phyloP scores from a whole-genome alignment of 768 basidiomycete species.

The Russula virescens region DNA sequence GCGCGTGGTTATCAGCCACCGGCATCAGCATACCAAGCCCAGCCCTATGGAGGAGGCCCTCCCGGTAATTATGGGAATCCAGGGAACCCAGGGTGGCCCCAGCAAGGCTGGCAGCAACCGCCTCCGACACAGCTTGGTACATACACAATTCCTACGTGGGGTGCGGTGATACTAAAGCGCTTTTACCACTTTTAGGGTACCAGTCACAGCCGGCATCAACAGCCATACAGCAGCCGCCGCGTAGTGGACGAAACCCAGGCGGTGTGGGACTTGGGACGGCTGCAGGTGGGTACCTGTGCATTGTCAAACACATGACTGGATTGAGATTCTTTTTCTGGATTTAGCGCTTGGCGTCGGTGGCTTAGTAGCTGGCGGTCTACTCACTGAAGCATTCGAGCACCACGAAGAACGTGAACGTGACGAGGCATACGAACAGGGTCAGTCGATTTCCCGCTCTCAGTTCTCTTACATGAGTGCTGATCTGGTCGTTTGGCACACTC shows the following conservation, averaged over 20 bases:
- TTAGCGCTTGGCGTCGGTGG: constrained; percentile 48
- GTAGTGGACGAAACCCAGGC: not conserved
- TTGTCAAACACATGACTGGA: not conserved
- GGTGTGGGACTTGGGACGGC: too few species aligned
- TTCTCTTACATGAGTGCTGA: constrained; percentile 12
- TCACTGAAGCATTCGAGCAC: constrained; percentile 47
- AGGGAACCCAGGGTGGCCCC: constrained; percentile 19
- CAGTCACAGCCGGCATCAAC: not conserved
- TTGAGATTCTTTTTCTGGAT: not conserved
- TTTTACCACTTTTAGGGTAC: constrained; percentile 8
- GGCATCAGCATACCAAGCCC: not conserved
- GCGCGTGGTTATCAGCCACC: not conserved
- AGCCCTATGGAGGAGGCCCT: constrained; percentile 20
- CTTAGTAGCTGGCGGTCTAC: constrained; percentile 55
- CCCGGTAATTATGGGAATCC: constrained; percentile 16
- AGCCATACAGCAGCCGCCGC: not conserved
- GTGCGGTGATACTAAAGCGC: not conserved
- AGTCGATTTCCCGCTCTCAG: constrained; percentile 6
- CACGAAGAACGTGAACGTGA: constrained; percentile 34
- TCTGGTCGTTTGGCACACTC: not conserved
- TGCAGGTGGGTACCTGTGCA: too few species aligned
- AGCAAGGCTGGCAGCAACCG: constrained; percentile 20
- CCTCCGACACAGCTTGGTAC: constrained; percentile 18
- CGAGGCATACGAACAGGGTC: constrained; percentile 35
- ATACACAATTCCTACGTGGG: not conserved